Percentiles rank a stretch among this genome's conserved stretches.
Evolutionary conservation across 1,284 basidiomycete species (phyloP).

Genomic region (Athelia sp.): DNA sequence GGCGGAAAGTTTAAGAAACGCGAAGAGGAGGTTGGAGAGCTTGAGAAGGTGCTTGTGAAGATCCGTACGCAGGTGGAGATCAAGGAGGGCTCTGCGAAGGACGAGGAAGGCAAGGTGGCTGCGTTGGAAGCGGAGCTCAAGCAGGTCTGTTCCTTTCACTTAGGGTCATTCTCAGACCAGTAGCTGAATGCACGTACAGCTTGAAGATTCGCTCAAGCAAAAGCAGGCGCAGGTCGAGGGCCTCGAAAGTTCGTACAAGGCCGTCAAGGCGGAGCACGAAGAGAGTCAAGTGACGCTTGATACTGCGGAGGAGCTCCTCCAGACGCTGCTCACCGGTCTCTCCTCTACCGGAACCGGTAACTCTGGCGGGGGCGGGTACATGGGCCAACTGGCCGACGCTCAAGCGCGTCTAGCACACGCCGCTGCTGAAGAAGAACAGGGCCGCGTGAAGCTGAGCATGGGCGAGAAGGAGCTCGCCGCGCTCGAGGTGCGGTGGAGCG

Average conservation of each 20-base stretch:
- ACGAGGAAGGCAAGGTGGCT: slow-evolving; percentile 70
- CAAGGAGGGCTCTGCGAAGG: slow-evolving; percentile 70
- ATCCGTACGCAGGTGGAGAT: slow-evolving; percentile 86
- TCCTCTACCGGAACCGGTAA: slow-evolving; percentile 59
- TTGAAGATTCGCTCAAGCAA: slow-evolving; percentile 47
- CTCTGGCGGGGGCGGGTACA: slow-evolving; percentile 80
- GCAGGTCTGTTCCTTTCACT: slow-evolving; percentile 41
- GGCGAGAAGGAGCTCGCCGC: slow-evolving; percentile 77
- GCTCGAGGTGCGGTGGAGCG: slow-evolving; percentile 79
- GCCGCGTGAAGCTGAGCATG: slow-evolving; percentile 74
- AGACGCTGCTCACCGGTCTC: slow-evolving; percentile 91
- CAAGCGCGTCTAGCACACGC: slow-evolving; percentile 73
- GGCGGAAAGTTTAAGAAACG: slow-evolving; percentile 79
- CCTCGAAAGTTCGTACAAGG: slow-evolving; percentile 60
- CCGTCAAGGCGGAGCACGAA: slow-evolving; percentile 72
- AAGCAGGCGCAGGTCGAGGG: slow-evolving; percentile 59
- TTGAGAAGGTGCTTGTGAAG: slow-evolving; percentile 87
- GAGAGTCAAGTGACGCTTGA: slow-evolving; percentile 58
- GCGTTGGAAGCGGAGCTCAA: slow-evolving; percentile 53
- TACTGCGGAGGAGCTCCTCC: slow-evolving; percentile 89
- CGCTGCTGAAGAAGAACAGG: slow-evolving; percentile 83
- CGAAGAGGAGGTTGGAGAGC: slow-evolving; percentile 72
- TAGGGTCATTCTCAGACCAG: not conserved
- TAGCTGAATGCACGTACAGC: slow-evolving; percentile 31
- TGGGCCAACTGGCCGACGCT: slow-evolving; percentile 94